A percentile compares a stretch with the other conserved stretches of the same genome.
phyloP scores from a whole-genome alignment of 495 filamentous ascomycete genomes.

The Neurospora intermedia region DNA sequence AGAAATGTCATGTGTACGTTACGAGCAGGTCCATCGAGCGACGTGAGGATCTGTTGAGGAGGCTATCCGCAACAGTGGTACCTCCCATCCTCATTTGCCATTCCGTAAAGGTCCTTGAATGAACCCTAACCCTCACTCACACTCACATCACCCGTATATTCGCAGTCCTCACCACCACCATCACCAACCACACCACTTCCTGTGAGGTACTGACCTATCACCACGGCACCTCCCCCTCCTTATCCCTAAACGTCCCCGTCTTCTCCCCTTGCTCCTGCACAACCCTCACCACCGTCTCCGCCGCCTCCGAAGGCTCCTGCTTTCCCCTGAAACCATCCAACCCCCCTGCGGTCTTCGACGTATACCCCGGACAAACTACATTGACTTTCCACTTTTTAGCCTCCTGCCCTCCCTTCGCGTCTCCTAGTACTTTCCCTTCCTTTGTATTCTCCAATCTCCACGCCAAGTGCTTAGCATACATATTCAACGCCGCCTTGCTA shows the following conservation, averaged over 20 bases:
- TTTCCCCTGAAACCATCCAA: constrained; percentile 5
- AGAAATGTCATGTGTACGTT: no score
- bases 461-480: constrained; percentile 15
- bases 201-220: neutral
- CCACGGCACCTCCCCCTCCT: constrained; percentile 7
- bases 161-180: neutral
- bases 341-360: constrained; percentile 5
- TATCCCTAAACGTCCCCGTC: constrained; percentile 11
- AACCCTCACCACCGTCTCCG: constrained; percentile 9
- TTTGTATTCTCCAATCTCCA: constrained; percentile 1
- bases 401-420: neutral
- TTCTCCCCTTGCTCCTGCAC: constrained; percentile 12
- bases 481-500: constrained; percentile 35
- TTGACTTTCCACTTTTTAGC: constrained; percentile 18
- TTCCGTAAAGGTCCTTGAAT: neutral
- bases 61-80: no score
- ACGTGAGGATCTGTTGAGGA: no score
- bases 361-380: constrained; percentile 12
- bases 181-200: neutral
- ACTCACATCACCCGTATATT: neutral
- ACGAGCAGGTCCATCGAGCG: no score
- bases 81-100: no score
- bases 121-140: neutral
- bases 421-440: neutral
- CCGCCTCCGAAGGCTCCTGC: constrained; percentile 5